Percentiles rank a stretch among this genome's conserved stretches.
Conservation (phyloP, 176 grass and related monocot species). For the Pontederia paniculata region DNA sequence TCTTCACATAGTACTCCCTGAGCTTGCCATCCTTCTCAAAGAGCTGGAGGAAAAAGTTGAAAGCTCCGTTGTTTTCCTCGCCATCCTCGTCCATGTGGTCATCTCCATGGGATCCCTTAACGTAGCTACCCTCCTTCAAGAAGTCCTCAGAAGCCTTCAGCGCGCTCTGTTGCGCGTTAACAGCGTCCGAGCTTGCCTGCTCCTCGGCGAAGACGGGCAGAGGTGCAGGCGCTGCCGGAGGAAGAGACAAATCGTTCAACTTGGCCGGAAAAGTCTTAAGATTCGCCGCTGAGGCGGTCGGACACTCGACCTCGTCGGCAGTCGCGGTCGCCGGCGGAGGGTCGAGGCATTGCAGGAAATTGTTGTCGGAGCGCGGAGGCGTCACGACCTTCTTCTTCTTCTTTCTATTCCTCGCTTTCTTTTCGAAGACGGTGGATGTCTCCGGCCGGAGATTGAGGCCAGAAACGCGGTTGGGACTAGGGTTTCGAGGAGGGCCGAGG, state of each 20-base stretch:
- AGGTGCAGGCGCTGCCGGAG: background rate
- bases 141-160: constrained; percentile 29
- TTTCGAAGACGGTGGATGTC: too few species aligned
- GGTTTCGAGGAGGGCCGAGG: constrained; percentile 17
- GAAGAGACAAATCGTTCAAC: background rate
- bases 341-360: background rate
- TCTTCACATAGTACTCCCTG: constrained; percentile 43
- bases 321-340: too few species aligned
- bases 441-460: too few species aligned
- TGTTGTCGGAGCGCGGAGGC: background rate
- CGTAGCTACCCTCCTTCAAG: constrained; percentile 19
- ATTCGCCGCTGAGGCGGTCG: background rate
- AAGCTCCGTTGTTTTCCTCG: constrained; percentile 31
- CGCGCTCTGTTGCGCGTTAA: constrained; percentile 9
- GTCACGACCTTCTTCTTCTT: constrained; percentile 5
- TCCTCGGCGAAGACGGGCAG: constrained; percentile 3
- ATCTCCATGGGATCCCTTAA: constrained; percentile 20
- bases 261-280: background rate
- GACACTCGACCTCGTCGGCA: background rate
- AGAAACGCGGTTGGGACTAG: background rate
- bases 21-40: constrained; percentile 9
- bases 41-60: constrained; percentile 12
- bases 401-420: too few species aligned
- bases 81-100: constrained; percentile 14
- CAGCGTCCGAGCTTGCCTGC: background rate